phyloP scores from a whole-genome alignment of 768 basidiomycete species.

The Amanita rubescens region DNA sequence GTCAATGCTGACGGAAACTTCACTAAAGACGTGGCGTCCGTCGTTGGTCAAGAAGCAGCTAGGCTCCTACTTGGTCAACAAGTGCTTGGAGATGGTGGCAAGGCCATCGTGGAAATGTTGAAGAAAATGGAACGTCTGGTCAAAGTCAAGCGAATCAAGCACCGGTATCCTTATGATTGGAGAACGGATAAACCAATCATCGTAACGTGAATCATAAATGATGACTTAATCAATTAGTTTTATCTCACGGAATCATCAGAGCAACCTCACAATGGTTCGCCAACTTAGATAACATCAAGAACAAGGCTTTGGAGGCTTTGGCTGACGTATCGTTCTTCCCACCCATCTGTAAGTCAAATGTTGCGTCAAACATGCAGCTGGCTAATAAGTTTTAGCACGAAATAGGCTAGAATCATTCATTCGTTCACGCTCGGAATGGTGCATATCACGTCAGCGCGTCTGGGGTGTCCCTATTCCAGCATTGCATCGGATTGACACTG shows the following conservation, averaged over 20 bases:
- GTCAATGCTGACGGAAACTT: conserved; percentile 76
- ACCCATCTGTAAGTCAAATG: conserved; percentile 44
- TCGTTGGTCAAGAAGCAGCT: conserved; percentile 45
- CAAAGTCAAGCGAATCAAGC: conserved; percentile 64
- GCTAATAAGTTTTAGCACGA: conserved; percentile 44
- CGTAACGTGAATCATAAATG: conserved; percentile 51
- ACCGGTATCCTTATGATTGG: conserved; percentile 97
- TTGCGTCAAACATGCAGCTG: neutral
- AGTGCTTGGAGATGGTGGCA: conserved; percentile 68
- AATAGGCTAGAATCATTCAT: conserved; percentile 87
- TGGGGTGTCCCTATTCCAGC: conserved; percentile 98
- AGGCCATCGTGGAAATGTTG: conserved; percentile 57
- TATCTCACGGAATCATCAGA: conserved; percentile 17
- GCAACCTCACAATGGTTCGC: conserved; percentile 99
- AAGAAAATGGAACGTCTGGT: conserved; percentile 49
- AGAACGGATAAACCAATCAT: conserved; percentile 91
- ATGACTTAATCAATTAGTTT: neutral
- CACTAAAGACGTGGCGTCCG: conserved; percentile 45
- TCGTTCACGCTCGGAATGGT: conserved; percentile 91
- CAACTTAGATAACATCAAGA: conserved; percentile 80
- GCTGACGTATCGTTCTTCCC: conserved; percentile 72
- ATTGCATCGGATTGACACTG: conserved; percentile 58
- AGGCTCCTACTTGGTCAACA: conserved; percentile 52
- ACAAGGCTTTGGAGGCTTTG: conserved; percentile 61
- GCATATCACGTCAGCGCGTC: conserved; percentile 93